A percentile compares a stretch with the other conserved stretches of the same genome.
These are phyloP conservation scores for Cercospora citrullina DNA, from an alignment of 2,329 filamentous ascomycete species.

Conservation along the genomic window DNA sequence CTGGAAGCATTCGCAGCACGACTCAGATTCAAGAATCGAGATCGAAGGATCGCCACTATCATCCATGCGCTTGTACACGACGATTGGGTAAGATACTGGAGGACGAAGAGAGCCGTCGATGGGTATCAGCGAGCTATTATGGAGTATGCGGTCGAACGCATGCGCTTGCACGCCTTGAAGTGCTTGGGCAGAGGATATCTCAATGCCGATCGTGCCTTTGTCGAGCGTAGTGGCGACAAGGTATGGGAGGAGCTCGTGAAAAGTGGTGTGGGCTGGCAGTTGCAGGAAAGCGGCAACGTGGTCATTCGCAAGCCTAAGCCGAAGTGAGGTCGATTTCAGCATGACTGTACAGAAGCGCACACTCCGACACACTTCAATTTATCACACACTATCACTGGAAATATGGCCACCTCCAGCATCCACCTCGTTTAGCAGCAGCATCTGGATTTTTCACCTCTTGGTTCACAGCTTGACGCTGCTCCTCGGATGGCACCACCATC, in stretches of 20 bases:
- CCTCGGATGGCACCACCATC: background rate
- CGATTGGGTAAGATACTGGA: slow-evolving; percentile 79
- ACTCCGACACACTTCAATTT: background rate
- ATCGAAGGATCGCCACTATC: slow-evolving; percentile 67
- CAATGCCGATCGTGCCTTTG: slow-evolving; percentile 64
- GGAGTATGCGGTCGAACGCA: slow-evolving; percentile 74
- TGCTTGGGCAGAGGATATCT: slow-evolving; percentile 83
- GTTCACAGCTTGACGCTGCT: background rate
- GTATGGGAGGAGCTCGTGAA: slow-evolving; percentile 71
- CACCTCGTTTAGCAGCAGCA: background rate
- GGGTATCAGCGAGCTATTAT: slow-evolving; percentile 77
- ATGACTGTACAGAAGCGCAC: background rate
- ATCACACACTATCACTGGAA: background rate
- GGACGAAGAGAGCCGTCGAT: slow-evolving; percentile 70
- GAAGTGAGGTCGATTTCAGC: slow-evolving; percentile 28
- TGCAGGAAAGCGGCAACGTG: slow-evolving; percentile 65
- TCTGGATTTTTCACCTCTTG: background rate
- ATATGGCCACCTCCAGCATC: background rate
- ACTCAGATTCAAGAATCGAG: slow-evolving; percentile 60
- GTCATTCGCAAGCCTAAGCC: slow-evolving; percentile 67
- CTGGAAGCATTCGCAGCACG: slow-evolving; percentile 70
- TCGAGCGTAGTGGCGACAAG: slow-evolving; percentile 68
- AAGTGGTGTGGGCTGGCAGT: slow-evolving; percentile 81
- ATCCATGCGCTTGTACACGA: slow-evolving; percentile 73
- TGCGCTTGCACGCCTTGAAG: slow-evolving; percentile 77